phyloP scores from a whole-genome alignment of 306 rosid species.

The Dalbergia oliveri region DNA sequence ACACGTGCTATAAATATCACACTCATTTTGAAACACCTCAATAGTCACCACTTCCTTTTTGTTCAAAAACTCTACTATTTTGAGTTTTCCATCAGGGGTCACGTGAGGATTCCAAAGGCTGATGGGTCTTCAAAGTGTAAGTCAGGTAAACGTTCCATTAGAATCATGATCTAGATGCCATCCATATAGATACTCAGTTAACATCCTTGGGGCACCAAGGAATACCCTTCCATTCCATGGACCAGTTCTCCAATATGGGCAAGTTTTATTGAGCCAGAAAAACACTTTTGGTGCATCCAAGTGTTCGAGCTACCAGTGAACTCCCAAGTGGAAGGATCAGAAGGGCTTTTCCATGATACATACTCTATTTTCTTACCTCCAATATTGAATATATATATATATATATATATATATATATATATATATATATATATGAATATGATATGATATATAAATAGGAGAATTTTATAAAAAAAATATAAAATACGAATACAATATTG shows the following conservation, averaged over 20 bases:
- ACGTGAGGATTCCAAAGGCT: background rate
- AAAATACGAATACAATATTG: too few species aligned
- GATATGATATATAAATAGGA: too few species aligned
- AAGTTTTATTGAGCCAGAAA: slow-evolving; percentile 41
- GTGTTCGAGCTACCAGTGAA: slow-evolving; percentile 28
- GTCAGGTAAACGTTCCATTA: slow-evolving; percentile 32
- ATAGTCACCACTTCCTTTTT: background rate
- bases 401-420: too few species aligned
- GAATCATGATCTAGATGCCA: slow-evolving; percentile 25
- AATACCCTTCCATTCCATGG: slow-evolving; percentile 61
- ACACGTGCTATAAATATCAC: slow-evolving; percentile 48
- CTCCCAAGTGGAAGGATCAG: slow-evolving; percentile 47
- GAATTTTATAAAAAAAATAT: too few species aligned
- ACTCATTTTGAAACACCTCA: slow-evolving; percentile 25
- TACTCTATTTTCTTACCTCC: slow-evolving; percentile 29
- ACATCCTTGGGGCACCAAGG: slow-evolving; percentile 53
- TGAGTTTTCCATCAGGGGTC: slow-evolving; percentile 39
- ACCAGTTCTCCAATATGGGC: slow-evolving; percentile 53
- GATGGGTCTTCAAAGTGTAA: background rate
- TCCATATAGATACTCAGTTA: slow-evolving; percentile 44
- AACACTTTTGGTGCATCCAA: slow-evolving; percentile 39
- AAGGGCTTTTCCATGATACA: slow-evolving; percentile 41
- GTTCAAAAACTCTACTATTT: slow-evolving; percentile 1
- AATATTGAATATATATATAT: too few species aligned
- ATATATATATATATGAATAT: too few species aligned